Percentiles rank a stretch among this genome's conserved stretches.
These are phyloP conservation scores for Mycosarcoma mackinlayi DNA, from an alignment of 1,284 basidiomycete species.

Conservation along the genomic window DNA sequence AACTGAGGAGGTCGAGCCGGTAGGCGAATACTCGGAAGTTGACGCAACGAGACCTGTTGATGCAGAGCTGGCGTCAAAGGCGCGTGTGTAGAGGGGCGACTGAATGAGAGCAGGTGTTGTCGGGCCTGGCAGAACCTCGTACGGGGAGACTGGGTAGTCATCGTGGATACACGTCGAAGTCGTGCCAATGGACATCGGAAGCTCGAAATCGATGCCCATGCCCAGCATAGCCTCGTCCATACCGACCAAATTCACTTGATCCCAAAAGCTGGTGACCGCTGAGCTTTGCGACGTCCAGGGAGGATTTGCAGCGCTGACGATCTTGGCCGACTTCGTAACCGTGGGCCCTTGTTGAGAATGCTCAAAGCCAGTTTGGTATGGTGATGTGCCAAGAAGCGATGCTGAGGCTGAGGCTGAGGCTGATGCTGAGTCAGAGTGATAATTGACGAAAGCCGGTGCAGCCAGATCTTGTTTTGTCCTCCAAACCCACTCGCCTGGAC, in stretches of 20 bases:
- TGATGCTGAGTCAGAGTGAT: too few relatives aligned
- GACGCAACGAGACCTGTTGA: background rate
- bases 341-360: background rate
- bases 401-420: too few relatives aligned
- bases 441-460: conserved; percentile 7
- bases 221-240: background rate
- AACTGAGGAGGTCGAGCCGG: conserved; percentile 13
- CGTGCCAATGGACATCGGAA: background rate
- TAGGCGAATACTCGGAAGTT: background rate
- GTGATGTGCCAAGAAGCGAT: too few relatives aligned
- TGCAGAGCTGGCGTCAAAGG: background rate
- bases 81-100: conserved; percentile 7
- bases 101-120: conserved; percentile 15
- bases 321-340: background rate
- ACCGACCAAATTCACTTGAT: background rate
- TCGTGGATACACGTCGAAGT: background rate
- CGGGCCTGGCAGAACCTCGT: conserved; percentile 15
- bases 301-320: too few relatives aligned
- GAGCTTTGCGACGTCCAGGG: conserved; percentile 9
- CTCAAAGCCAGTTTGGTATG: background rate
- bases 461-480: conserved; percentile 8
- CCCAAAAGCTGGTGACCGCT: background rate
- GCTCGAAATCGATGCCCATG: conserved; percentile 10
- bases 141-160: background rate
- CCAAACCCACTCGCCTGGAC: conserved; percentile 20